Base-by-base conservation (phyloP, 352 stramenopile genomes). In the Globisporangium lucens region DNA sequence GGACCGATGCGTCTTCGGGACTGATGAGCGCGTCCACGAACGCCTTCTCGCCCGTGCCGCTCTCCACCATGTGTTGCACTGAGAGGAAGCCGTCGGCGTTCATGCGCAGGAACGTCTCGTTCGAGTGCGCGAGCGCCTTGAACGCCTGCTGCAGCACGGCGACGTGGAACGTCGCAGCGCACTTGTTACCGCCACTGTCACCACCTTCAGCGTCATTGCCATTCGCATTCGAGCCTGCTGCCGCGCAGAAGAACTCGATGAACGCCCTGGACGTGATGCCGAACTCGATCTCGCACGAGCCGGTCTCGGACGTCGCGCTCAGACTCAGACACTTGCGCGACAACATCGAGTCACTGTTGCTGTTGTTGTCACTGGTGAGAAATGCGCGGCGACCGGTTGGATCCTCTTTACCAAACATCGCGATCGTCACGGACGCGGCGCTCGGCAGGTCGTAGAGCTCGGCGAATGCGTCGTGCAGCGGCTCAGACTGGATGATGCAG, bases 401-500 rank as follows among this genome's bases (percentile, higher is more conserved):
- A 7, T 35, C 41, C 9, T 67, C 51, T 27, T 69, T 56, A 55
- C 75, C 71, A 43, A 77, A 70, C 88, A 95, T 93, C 63, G 80
- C 64, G 63, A 95, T 89, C 10, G 75, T 91, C 43, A 95, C 86
- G 41, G 75, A 83, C 24, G 84, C 88, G n/a, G 83, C 88, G 66
- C 82, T 93, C 22, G 88, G 88, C 51, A 95, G 73, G 66, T 94
- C 88, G 60, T 94, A 91, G 41, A 95, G 80, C 77, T 95, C 88
- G 0, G 80, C 77, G 57, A 91, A 94, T 5, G 86, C 88, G 27
- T 95, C 88, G 57, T 88, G 86, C 35, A 95, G 75, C 27, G 86
- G 83, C 60, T 90, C 76, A 6, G 85, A 94, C 72, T 92, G 82
- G 51, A 95, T 93, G 65, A 95, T 95, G 53, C 87, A 92, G 12